Evolutionary conservation across 257 asterid species (phyloP).

Genomic region (Nicotiana tabacum): DNA sequence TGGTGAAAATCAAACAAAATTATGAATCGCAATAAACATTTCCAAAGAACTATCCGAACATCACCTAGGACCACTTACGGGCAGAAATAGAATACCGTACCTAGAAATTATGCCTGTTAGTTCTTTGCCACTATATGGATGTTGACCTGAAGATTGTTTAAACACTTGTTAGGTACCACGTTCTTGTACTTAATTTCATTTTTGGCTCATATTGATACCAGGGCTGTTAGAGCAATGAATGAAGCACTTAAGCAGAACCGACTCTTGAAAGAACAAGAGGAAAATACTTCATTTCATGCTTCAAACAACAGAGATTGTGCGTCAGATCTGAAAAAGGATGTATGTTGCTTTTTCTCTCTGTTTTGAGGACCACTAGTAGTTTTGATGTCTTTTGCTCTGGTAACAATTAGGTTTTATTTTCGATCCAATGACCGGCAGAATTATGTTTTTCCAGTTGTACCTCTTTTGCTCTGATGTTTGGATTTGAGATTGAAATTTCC

Average conservation of each 20-base stretch:
- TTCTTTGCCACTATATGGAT: neutral
- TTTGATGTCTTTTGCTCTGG: neutral
- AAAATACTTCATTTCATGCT: conserved; percentile 39
- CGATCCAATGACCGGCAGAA: neutral
- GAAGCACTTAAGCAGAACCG: conserved; percentile 93
- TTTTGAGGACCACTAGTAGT: neutral
- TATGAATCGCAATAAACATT: neutral
- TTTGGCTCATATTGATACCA: conserved; percentile 22
- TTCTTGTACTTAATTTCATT: neutral
- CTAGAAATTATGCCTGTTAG: neutral
- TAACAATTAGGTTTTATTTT: neutral
- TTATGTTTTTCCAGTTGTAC: neutral
- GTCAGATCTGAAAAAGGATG: conserved; percentile 51
- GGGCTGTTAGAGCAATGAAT: conserved; percentile 98
- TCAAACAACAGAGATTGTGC: conserved; percentile 43
- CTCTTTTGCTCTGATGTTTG: neutral
- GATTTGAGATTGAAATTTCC: neutral
- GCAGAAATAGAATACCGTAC: neutral
- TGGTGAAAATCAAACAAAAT: neutral
- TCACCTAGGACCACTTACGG: neutral
- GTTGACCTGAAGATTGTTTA: neutral
- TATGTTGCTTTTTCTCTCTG: conserved; percentile 32
- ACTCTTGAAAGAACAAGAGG: conserved; percentile 50
- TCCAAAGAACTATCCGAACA: neutral
- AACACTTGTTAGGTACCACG: neutral